Evolutionary conservation across 106 monocot species (phyloP), one percentile per base, ranked within the genome.

Genomic region (Dioscorea zingiberensis): DNA sequence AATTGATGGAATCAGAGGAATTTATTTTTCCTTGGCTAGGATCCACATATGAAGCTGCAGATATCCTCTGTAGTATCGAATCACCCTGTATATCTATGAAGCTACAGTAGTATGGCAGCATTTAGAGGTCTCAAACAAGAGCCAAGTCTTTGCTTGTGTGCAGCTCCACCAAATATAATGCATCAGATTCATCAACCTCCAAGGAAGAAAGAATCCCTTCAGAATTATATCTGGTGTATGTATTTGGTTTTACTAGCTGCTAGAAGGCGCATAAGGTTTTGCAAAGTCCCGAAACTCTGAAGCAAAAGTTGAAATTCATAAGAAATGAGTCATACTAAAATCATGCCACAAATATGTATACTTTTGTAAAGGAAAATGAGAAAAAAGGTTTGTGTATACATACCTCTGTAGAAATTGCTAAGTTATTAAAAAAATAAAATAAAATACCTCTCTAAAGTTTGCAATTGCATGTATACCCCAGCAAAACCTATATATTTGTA

Each of bases 271-370:
- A 64, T n/a, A 74, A 51, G 94, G 94, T 62, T 87, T 71, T 24
- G 70, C 79, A 62, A 87, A 87, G 59, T 48, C 73, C 77, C 80
- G 80, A 66, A 87, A 85, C 87, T 91, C 94, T 94, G 87, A 77
- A 71, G 6, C 38, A 48, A 19, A 54, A 21, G 30, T n/a, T 38
- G 10, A 38, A 38, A 38, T 38, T 38, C 4, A 6, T 2, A 10
- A 38, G 38, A 38, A 38, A 38, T 6, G 4, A 38, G 10, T 10
- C 38, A 38, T 38, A 6, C 38, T 10, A 38, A 10, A 38, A 38
- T 38, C 38, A 38, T 6, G 10, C 38, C 1, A 38, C 38, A 38
- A 8, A 6, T 38, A 38, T 38, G 38, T 38, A 38, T 8, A 38
- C 4, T 38, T n/a, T n/a, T 38, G 38, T 38, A 10, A 38, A 0